Evolutionary conservation across 495 filamentous ascomycete species (phyloP), one percentile per base, ranked within the genome.

Genomic region (Aspergillus egyptiacus): DNA sequence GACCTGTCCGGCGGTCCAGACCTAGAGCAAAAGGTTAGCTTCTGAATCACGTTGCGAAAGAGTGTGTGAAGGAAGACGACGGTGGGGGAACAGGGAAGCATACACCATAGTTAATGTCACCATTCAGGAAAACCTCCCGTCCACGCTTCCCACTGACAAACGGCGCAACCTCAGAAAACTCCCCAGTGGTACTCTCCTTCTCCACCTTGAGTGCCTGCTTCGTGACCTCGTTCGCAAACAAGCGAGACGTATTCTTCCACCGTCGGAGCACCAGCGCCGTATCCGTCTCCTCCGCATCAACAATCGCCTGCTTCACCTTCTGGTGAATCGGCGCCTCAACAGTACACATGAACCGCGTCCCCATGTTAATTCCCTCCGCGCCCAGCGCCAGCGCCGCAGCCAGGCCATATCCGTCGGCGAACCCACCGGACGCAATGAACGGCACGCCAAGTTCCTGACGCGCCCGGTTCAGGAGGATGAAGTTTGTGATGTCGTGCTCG

Each of bases 401-500:
- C 15, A 98, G 75, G 5, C 93, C 93, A 54, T 96, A 82, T 2
- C 93, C 93, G 64, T 98, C 93, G 13, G 89, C 93, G 60, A 97
- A 96, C 6, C 93, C 93, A 27, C 93, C 93, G 0, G 86, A 91
- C 1, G 93, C 93, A 61, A 98, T 96, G 64, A 98, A 98, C 4
- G 93, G 93, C 23, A 90, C 80, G 22, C 77, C 79, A 35, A 98
- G 78, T 1, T 81, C 79, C 70, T 98, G 93, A 15, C 91, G 75
- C 28, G 93, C 93, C 34, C 88, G 78, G 65, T 80, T 83, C 34
- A 97, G 76, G 6, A 98, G 80, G 53, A 98, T 95, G 68, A 97
- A 93, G 68, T 98, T 98, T 54, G 93, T 96, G 67, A 98, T 95
- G 60, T 98, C 93, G 35, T 79, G 78, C 74, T 98, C 93, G 54